phyloP scores from a whole-genome alignment of 1,284 basidiomycete species.

The Coniophora puteana region DNA sequence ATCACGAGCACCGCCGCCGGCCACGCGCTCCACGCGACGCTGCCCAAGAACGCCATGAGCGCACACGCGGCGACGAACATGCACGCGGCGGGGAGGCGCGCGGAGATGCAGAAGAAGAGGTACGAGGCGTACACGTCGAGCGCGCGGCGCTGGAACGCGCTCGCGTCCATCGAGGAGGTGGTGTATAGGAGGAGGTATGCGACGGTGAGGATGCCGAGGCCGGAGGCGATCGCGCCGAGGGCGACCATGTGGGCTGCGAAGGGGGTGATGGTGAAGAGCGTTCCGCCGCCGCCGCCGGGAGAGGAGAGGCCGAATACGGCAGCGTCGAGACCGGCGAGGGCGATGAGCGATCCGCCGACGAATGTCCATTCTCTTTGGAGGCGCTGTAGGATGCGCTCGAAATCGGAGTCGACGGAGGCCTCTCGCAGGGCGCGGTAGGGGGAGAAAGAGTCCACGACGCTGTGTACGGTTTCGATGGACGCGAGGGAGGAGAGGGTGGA shows the following conservation, averaged over 20 bases:
- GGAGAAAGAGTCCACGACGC: slow-evolving; percentile 49
- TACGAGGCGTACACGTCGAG: slow-evolving; percentile 55
- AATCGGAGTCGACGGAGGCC: slow-evolving; percentile 45
- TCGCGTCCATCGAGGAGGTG: slow-evolving; percentile 38
- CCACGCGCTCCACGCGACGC: slow-evolving; percentile 60
- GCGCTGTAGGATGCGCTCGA: slow-evolving; percentile 31
- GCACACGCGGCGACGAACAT: slow-evolving; percentile 49
- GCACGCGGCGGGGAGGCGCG: slow-evolving; percentile 56
- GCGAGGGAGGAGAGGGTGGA: slow-evolving; percentile 25
- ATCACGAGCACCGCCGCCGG: slow-evolving; percentile 54
- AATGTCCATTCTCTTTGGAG: slow-evolving; percentile 51
- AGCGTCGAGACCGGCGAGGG: slow-evolving; percentile 48
- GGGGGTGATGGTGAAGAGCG: slow-evolving; percentile 43
- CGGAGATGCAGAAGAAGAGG: slow-evolving; percentile 62
- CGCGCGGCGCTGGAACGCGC: slow-evolving; percentile 43
- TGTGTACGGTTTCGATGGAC: no score
- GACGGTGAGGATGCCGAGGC: slow-evolving; percentile 55
- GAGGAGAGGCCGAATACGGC: slow-evolving; percentile 60
- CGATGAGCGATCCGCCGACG: slow-evolving; percentile 44
- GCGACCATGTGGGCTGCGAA: slow-evolving; percentile 48
- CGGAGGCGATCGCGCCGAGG: slow-evolving; percentile 52
- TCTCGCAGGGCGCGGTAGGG: slow-evolving; percentile 47
- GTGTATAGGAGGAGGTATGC: slow-evolving; percentile 65
- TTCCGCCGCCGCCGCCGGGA: slow-evolving; percentile 25
- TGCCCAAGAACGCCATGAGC: slow-evolving; percentile 54